phyloP scores from a whole-genome alignment of 2,329 filamentous ascomycete genomes.

The Nemania diffusa region DNA sequence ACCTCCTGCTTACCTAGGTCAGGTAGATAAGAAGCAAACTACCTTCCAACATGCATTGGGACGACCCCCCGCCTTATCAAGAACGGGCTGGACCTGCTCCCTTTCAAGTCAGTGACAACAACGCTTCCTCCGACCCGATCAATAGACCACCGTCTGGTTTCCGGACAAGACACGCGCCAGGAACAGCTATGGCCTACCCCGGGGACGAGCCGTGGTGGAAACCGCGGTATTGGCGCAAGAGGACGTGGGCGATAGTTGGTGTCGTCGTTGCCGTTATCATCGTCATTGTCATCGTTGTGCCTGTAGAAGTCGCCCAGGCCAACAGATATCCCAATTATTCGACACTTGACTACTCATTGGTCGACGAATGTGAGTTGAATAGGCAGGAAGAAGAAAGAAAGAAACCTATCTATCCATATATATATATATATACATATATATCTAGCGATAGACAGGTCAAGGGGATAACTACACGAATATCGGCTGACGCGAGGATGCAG shows the following conservation, averaged over 20 bases:
- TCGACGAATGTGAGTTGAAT: conserved; percentile 59
- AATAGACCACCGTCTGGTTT: conserved; percentile 37
- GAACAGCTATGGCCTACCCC: conserved; percentile 39
- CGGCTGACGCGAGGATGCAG: conserved; percentile 45
- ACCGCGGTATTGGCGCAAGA: conserved; percentile 64
- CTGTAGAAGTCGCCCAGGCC: conserved; percentile 55
- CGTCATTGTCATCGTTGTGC: conserved; percentile 60
- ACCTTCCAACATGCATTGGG: conserved; percentile 42
- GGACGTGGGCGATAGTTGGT: conserved; percentile 59
- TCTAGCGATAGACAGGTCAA: neutral
- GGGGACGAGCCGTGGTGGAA: conserved; percentile 55
- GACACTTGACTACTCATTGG: conserved; percentile 58
- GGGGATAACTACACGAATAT: neutral
- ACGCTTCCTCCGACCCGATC: conserved; percentile 40
- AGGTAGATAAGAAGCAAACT: neutral
- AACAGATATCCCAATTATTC: conserved; percentile 62
- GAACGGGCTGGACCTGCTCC: conserved; percentile 38
- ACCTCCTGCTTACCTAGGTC: neutral
- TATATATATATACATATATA: neutral
- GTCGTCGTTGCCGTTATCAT: conserved; percentile 55
- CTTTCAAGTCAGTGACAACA: conserved; percentile 41
- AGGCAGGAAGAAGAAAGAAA: too few relatives aligned
- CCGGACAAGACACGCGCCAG: conserved; percentile 26
- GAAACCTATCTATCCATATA: neutral
- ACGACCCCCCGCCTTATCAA: conserved; percentile 35